Percentiles rank a stretch among this genome's conserved stretches.
Conservation (phyloP, 148 eudicot genomes). For the Cornus suecica region DNA sequence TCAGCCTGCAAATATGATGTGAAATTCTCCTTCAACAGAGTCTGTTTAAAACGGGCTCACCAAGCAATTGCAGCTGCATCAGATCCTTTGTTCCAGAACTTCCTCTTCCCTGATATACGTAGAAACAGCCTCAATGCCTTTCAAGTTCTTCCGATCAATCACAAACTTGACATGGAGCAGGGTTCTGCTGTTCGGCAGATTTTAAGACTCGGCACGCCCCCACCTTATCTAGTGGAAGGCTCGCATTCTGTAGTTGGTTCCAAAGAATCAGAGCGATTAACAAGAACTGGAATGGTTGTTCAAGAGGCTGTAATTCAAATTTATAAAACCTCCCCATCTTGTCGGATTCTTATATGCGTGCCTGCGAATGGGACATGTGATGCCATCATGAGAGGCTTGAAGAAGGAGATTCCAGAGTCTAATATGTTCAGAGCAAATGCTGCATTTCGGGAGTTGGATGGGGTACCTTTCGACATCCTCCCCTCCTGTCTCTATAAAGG, state of each 20-base stretch:
- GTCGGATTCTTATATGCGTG: constrained; percentile 19
- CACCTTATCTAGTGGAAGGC: constrained; percentile 8
- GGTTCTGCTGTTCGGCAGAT: constrained; percentile 11
- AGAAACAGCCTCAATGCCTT: background rate
- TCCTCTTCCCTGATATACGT: constrained; percentile 16
- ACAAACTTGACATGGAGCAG: constrained; percentile 1
- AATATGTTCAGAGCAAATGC: constrained; percentile 30
- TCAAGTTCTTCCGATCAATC: background rate
- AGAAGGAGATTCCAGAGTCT: constrained; percentile 7
- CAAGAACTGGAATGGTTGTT: constrained; percentile 8
- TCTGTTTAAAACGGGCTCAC: constrained; percentile 29
- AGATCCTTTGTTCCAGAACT: constrained; percentile 10
- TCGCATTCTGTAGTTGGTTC: background rate
- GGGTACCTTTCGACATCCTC: constrained; percentile 23
- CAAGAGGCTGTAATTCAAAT: constrained; percentile 5
- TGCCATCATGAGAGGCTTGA: constrained; percentile 11
- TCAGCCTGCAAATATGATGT: constrained; percentile 20
- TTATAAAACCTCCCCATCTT: constrained; percentile 11
- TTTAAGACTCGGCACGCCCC: background rate
- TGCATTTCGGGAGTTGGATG: constrained; percentile 29
- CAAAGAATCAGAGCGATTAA: background rate
- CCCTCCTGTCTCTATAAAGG: constrained; percentile 13
- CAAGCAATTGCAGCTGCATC: constrained; percentile 25
- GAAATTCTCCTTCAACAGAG: constrained; percentile 28
- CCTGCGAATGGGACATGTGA: constrained; percentile 19